Base-by-base conservation (phyloP, 2,329 filamentous ascomycete species). In the Colletotrichum euphorbiae region DNA sequence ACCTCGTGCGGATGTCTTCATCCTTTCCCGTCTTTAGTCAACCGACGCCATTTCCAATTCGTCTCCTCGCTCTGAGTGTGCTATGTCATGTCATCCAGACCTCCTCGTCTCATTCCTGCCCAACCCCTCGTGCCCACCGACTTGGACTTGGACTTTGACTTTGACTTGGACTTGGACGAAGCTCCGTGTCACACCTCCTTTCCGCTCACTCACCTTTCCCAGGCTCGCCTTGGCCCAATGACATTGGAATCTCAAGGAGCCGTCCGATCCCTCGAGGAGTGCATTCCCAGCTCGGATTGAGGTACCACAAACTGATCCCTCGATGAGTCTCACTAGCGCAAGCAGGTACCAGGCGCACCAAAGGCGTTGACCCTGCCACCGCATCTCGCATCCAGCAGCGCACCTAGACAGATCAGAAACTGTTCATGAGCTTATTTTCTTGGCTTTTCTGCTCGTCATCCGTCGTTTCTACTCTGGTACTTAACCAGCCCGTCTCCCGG, bases 181-280 rank as follows among this genome's bases (percentile, higher is more conserved):
- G 15, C 13, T n/a, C n/a, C 42, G 21, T 48, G 42, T 31, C 51
- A 62, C 42, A 33, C 48, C 48, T 36, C 36, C 42, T 33, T 36
- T 21, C 9, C 42, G 51, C 56, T 40, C 45, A 46, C 62, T 45
- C 46, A 43, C 57, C 57, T 42, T 62, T 55, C 50, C 63, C 36
- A 45, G 51, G 58, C 13, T 24, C 36, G 63, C n/a, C n/a, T 21
- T 19, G 51, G 33, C 36, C 46, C 54, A 48, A 50, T 68, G 46
- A 55, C 21, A 46, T n/a, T n/a, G n/a, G n/a, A n/a, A 48, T 65
- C 60, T 28, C 54, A 68, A 64, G 64, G 46, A 64, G 38, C 65
- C 61, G n/a, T 59, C 65, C 17, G 54, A 68, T 60, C 61, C 62
- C 38, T 60, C 48, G n/a, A 59, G 40, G 31, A 42, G 17, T 38